Evolutionary conservation across 768 basidiomycete genomes (phyloP).

Genomic region (Tephrocybe sp.): DNA sequence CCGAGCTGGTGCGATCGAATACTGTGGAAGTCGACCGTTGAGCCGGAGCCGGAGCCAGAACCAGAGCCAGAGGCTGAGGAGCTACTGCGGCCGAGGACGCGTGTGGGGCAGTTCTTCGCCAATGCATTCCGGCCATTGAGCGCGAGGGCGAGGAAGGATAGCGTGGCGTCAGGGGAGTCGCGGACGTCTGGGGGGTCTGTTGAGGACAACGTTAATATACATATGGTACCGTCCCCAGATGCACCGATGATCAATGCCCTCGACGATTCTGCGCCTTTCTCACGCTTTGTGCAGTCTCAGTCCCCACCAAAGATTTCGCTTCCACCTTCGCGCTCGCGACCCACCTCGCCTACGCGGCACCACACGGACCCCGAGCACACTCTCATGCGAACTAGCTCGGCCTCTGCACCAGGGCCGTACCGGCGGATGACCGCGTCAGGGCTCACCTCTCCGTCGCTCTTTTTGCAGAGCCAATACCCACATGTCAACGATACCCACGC

Average conservation of each 20-base stretch:
- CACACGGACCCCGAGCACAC: neutral
- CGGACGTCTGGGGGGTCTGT: slow-evolving; percentile 18
- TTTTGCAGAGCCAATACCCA: slow-evolving; percentile 5
- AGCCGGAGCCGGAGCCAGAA: slow-evolving; percentile 42
- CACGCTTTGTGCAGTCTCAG: slow-evolving; percentile 21
- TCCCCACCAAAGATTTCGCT: slow-evolving; percentile 15
- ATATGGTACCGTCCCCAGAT: slow-evolving; percentile 18
- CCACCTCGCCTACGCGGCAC: slow-evolving; percentile 14
- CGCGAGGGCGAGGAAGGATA: slow-evolving; percentile 35
- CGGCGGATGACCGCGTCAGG: slow-evolving; percentile 19
- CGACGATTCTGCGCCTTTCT: slow-evolving; percentile 20
- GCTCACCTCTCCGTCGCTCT: neutral
- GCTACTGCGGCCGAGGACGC: slow-evolving; percentile 37
- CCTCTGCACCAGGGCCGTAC: neutral
- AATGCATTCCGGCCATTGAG: slow-evolving; percentile 52
- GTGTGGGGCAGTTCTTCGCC: slow-evolving; percentile 53
- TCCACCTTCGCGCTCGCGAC: slow-evolving; percentile 27
- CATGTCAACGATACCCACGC: slow-evolving; percentile 5
- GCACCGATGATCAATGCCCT: slow-evolving; percentile 10
- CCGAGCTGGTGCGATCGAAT: slow-evolving; percentile 92
- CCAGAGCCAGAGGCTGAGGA: slow-evolving; percentile 34
- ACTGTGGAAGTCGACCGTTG: slow-evolving; percentile 74
- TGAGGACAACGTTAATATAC: slow-evolving; percentile 11
- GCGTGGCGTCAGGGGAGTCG: slow-evolving; percentile 31
- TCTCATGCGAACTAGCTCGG: too few relatives aligned